phyloP scores from a whole-genome alignment of 2,329 filamentous ascomycete species.

The Furcasterigmium furcatum region DNA sequence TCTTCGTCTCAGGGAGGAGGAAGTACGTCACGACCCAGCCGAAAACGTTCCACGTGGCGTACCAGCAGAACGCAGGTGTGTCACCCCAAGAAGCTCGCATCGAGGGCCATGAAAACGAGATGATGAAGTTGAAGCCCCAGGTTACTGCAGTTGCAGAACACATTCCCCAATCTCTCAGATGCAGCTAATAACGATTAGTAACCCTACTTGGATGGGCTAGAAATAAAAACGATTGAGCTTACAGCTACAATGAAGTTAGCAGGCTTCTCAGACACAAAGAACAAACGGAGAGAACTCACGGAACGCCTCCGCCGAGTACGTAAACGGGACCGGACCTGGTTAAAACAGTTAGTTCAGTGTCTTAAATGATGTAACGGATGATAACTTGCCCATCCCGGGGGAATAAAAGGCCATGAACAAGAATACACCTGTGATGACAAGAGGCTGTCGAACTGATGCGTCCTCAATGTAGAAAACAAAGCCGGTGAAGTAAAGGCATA shows the following conservation, averaged over 20 bases:
- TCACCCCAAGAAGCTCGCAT: slow-evolving; percentile 16
- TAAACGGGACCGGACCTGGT: slow-evolving; percentile 58
- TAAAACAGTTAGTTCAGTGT: no score
- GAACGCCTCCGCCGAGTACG: slow-evolving; percentile 57
- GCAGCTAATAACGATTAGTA: no score
- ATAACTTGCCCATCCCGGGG: slow-evolving; percentile 52
- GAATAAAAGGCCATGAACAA: slow-evolving; percentile 37
- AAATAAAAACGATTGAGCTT: no score
- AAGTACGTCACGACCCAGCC: slow-evolving; percentile 29
- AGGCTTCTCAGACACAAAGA: no score
- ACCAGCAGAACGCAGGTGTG: slow-evolving; percentile 34
- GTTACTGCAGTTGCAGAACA: slow-evolving; percentile 34
- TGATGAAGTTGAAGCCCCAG: slow-evolving; percentile 36
- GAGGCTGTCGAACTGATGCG: slow-evolving; percentile 20
- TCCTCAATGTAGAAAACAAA: slow-evolving; percentile 39
- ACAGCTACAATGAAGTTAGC: no score
- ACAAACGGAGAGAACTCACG: no score
- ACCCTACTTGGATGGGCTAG: no score
- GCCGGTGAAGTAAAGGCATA: slow-evolving; percentile 50
- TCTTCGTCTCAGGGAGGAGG: slow-evolving; percentile 30
- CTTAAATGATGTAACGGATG: no score
- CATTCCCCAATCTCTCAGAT: slow-evolving; percentile 14
- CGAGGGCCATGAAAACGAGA: slow-evolving; percentile 28
- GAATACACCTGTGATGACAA: slow-evolving; percentile 33
- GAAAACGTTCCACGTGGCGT: slow-evolving; percentile 31